Base-by-base conservation (phyloP, 306 rosid species). In the Glycine tomentella region DNA sequence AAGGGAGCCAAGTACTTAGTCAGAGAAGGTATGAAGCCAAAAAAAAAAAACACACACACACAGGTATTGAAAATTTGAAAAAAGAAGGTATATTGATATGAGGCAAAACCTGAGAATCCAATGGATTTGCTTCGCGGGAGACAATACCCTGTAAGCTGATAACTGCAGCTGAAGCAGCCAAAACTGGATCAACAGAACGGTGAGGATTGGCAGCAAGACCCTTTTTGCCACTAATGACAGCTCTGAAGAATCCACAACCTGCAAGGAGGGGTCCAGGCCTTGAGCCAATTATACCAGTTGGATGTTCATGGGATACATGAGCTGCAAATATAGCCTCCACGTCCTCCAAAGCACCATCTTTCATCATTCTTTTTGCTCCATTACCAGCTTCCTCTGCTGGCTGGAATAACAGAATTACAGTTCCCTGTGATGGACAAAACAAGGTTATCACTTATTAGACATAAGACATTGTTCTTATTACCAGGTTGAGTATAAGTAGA, bases 351-450 rank as follows among this genome's bases (percentile, higher is more conserved):
- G 96, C 99, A 25, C 95, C 97, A 3, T 95, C 97, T 49, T 92
- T 90, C 8, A 95, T 95, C 99, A 95, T 95, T 79, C 89, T 15
- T 83, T 93, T 95, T 77, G 97, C 97, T 0, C 99, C 99, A 81
- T 95, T 95, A 0, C 99, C 99, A 13, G 99, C 99, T 82, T 95
- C 99, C 87, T 95, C 99, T 6, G 99, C 99, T 40, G 99, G 99
- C 70, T 95, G 99, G 85, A 95, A 95, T 61, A 95, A 16, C 88
- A 95, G 87, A 72, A 95, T 79, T 3, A 93, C 97, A 2, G 99
- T 95, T 51, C 99, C 99, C 99, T 25, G 31, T 25, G 31, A 25
- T 25, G 31, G 31, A 25, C 31, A 25, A 25, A 25, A 25, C 31
- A 25, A 25, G 31, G 31, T 25, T 25, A 25, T 25, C 31, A 25